Evolutionary conservation across 768 basidiomycete species (phyloP).

Genomic region (Tricholoma terreum): DNA sequence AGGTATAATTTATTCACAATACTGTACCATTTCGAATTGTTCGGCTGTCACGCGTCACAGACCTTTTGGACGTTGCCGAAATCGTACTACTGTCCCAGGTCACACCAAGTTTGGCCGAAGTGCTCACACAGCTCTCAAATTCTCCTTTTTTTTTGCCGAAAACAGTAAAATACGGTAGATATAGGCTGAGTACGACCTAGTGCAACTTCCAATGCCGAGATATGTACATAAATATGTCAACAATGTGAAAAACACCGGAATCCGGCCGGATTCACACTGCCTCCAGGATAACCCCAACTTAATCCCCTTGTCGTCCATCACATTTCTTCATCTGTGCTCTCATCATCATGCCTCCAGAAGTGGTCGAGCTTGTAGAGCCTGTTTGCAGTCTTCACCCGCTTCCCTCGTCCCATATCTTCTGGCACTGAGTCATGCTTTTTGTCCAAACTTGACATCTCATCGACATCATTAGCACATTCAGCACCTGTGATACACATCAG

Average conservation of each 20-base stretch:
- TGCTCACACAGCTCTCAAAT: background rate
- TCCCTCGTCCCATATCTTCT: background rate
- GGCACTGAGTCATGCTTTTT: too few relatives aligned
- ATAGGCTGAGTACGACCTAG: background rate
- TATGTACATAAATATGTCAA: background rate
- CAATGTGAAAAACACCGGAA: background rate
- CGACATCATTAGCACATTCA: background rate
- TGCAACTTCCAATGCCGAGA: background rate
- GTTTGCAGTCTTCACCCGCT: background rate
- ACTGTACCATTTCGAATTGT: too few relatives aligned
- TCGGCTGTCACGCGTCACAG: too few relatives aligned
- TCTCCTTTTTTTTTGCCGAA: background rate
- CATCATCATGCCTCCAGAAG: background rate
- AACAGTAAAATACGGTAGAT: background rate
- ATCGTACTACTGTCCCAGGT: background rate
- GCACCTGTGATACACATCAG: background rate
- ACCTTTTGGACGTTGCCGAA: too few relatives aligned
- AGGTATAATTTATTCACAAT: too few relatives aligned
- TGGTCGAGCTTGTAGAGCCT: background rate
- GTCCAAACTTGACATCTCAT: background rate
- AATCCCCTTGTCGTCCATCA: background rate
- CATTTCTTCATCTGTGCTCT: background rate
- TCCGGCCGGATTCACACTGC: background rate
- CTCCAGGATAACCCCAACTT: background rate
- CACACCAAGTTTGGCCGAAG: background rate